Percentiles rank a stretch among this genome's conserved stretches.
phyloP scores from a whole-genome alignment of 2,329 filamentous ascomycete genomes.

The Diaporthe sp. region DNA sequence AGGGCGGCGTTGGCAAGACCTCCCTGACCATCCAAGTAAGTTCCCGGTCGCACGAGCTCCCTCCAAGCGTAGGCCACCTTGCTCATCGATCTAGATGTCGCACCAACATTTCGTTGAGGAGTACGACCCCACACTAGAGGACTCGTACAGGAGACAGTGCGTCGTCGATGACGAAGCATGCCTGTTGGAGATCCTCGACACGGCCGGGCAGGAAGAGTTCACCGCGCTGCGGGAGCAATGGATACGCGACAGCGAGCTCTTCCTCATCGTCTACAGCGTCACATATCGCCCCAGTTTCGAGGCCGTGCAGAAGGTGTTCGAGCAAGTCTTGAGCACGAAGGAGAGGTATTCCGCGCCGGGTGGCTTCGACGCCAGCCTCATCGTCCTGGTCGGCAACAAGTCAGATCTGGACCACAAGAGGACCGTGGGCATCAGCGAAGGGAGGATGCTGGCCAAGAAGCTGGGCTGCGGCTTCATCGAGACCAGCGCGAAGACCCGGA shows the following conservation, averaged over 20 bases:
- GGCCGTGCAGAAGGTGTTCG: constrained; percentile 39
- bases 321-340: constrained; percentile 39
- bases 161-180: constrained; percentile 39
- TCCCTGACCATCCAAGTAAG: constrained; percentile 40
- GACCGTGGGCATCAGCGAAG: constrained; percentile 40
- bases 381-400: constrained; percentile 42
- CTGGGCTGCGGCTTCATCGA: constrained; percentile 42
- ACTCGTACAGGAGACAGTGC: constrained; percentile 41
- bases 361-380: constrained; percentile 37
- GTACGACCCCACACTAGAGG: constrained; percentile 42
- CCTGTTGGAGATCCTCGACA: constrained; percentile 41
- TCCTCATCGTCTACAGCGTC: constrained; percentile 41
- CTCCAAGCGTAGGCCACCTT: constrained; percentile 1
- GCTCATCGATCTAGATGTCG: constrained; percentile 36
- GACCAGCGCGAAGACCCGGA: constrained; percentile 41
- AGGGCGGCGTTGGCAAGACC: constrained; percentile 42
- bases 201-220: constrained; percentile 42
- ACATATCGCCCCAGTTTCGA: constrained; percentile 41
- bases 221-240: constrained; percentile 41
- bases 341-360: constrained; percentile 32
- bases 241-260: constrained; percentile 43
- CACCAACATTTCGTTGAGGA: constrained; percentile 41
- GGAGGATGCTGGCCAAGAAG: constrained; percentile 38
- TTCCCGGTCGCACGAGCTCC: constrained; percentile 3
- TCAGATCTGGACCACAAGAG: constrained; percentile 40